phyloP scores from a whole-genome alignment of 140 eudicot species.

The Ambrosia hybrid region DNA sequence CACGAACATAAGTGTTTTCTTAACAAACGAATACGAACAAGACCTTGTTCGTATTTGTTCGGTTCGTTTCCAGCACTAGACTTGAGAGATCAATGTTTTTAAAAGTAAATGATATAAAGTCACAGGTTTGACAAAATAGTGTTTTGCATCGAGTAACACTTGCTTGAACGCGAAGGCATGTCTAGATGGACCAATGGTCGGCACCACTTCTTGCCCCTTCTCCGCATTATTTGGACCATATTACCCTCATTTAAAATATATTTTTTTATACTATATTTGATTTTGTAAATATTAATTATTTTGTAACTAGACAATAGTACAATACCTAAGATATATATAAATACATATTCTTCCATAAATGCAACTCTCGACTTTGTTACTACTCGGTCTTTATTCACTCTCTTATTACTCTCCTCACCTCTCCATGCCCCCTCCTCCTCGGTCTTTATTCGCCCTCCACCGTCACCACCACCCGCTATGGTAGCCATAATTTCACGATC shows the following conservation, averaged over 20 bases:
- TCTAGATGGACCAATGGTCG: conserved; percentile 44
- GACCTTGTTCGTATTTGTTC: too few relatives aligned
- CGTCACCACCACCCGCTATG: conserved; percentile 38
- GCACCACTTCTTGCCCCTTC: conserved; percentile 44
- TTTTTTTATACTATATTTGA: too few relatives aligned
- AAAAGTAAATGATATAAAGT: neutral
- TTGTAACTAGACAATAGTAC: neutral
- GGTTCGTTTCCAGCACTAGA: too few relatives aligned
- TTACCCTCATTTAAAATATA: conserved; percentile 23
- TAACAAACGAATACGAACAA: too few relatives aligned
- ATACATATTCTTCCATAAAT: neutral
- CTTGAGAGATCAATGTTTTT: too few relatives aligned
- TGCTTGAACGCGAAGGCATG: conserved; percentile 48
- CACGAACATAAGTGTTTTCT: too few relatives aligned
- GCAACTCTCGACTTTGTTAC: neutral
- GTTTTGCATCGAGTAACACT: conserved; percentile 25
- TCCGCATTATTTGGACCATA: conserved; percentile 47
- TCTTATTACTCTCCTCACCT: conserved; percentile 20
- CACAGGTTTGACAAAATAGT: conserved; percentile 33
- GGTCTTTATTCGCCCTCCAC: neutral
- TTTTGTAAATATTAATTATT: neutral
- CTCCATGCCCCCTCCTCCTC: conserved; percentile 31
- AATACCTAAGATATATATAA: neutral
- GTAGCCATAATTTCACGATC: conserved; percentile 34
- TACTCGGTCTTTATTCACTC: conserved; percentile 3